Percentiles rank a stretch among this genome's conserved stretches.
phyloP scores from a whole-genome alignment of 1,284 basidiomycete genomes.

The Cryptococcus neoformans region DNA sequence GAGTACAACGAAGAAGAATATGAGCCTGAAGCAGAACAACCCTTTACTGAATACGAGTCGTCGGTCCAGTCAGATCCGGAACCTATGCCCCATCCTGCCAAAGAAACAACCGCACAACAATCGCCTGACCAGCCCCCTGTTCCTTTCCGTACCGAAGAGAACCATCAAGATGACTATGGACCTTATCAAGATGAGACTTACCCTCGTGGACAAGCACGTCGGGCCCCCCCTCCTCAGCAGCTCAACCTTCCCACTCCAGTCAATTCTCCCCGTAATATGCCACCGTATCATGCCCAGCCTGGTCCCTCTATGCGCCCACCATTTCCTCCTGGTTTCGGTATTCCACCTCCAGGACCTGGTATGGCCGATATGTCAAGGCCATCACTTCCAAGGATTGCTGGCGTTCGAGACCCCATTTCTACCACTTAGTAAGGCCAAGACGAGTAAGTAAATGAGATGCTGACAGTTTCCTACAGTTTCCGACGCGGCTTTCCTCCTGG shows the following conservation, averaged over 20 bases:
- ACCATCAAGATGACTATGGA: slow-evolving; percentile 13
- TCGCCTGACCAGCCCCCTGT: slow-evolving; percentile 13
- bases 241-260: slow-evolving; percentile 47
- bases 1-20: slow-evolving; percentile 3
- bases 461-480: slow-evolving; percentile 24
- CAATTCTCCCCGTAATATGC: slow-evolving; percentile 20
- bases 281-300: slow-evolving; percentile 9
- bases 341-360: slow-evolving; percentile 21
- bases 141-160: slow-evolving; percentile 19
- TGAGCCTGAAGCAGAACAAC: slow-evolving; percentile 2
- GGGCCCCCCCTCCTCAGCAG: slow-evolving; percentile 32
- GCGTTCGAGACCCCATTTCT: slow-evolving; percentile 44
- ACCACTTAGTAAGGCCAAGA: slow-evolving; percentile 41
- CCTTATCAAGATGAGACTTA: slow-evolving; percentile 17
- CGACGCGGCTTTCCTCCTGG: slow-evolving; percentile 44
- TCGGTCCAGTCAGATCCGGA: slow-evolving; percentile 9
- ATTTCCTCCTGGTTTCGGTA: slow-evolving; percentile 20
- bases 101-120: slow-evolving; percentile 4
- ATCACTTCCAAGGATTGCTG: slow-evolving; percentile 37
- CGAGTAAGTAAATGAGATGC: background rate
- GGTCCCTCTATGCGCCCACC: slow-evolving; percentile 20
- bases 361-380: slow-evolving; percentile 29
- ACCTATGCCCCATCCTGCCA: slow-evolving; percentile 7
- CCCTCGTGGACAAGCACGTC: slow-evolving; percentile 12
- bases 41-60: slow-evolving; percentile 9